phyloP scores from a whole-genome alignment of 331 rosid genomes.

The Quercus phellos region DNA sequence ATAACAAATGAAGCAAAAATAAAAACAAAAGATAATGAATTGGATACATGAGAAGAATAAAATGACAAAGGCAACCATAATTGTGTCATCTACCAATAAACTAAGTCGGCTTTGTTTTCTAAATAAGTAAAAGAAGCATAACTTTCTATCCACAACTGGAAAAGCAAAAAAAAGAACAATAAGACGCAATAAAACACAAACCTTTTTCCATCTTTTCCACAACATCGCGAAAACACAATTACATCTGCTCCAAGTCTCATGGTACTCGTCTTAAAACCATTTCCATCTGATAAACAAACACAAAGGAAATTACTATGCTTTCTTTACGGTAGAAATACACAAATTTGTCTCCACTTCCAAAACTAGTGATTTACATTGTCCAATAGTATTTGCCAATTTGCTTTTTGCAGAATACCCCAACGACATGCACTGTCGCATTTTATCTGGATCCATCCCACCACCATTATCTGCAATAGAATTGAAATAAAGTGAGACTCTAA shows the following conservation, averaged over 20 bases:
- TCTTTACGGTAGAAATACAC: not conserved
- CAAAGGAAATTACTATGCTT: conserved; percentile 27
- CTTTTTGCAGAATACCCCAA: conserved; percentile 86
- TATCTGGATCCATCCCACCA: conserved; percentile 98
- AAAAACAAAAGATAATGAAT: not conserved
- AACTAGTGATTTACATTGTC: conserved; percentile 54
- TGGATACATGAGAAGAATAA: not conserved
- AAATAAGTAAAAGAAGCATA: not conserved
- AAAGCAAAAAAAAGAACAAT: conserved; percentile 2
- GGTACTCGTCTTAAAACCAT: conserved; percentile 97
- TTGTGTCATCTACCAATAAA: not conserved
- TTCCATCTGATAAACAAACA: conserved; percentile 65
- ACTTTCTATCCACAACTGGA: not conserved
- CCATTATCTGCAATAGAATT: conserved; percentile 74
- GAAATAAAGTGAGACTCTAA: conserved; percentile 9
- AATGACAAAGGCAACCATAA: conserved; percentile 10
- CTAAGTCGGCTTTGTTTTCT: not conserved
- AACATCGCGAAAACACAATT: conserved; percentile 78
- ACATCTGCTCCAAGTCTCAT: conserved; percentile 99
- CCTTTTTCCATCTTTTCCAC: conserved; percentile 66
- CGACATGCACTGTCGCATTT: conserved; percentile 98
- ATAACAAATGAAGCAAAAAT: not conserved
- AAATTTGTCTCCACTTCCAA: not conserved
- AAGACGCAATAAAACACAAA: conserved; percentile 4
- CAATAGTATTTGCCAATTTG: conserved; percentile 88